Percentiles rank a stretch among this genome's conserved stretches.
These are phyloP conservation scores for Pseudogymnoascus sp. DNA, from an alignment of 2,329 filamentous ascomycete genomes.

Conservation along the genomic window DNA sequence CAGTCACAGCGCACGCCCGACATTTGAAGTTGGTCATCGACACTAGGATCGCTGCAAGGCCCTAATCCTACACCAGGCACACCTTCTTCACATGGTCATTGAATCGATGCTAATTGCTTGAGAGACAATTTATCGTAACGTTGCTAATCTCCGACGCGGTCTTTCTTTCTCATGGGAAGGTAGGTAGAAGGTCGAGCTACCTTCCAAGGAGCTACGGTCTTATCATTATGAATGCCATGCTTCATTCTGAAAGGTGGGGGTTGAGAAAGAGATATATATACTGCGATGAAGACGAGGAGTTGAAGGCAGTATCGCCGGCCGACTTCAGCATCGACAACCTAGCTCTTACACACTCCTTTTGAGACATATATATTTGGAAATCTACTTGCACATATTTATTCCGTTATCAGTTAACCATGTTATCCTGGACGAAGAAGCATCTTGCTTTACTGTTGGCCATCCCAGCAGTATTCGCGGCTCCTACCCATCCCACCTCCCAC, in stretches of 20 bases:
- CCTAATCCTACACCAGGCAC: not conserved
- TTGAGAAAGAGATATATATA: not conserved
- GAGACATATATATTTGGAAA: not conserved
- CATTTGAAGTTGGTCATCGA: not conserved
- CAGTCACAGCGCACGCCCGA: not conserved
- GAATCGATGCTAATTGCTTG: not conserved
- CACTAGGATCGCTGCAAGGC: not conserved
- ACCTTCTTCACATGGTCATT: not conserved
- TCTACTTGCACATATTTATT: not conserved
- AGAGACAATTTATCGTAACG: not conserved
- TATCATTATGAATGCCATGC: not conserved
- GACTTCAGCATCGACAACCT: slow-evolving; percentile 5
- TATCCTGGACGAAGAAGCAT: slow-evolving; percentile 8
- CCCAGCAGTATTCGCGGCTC: not conserved
- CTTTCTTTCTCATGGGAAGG: not conserved
- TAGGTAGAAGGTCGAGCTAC: not conserved
- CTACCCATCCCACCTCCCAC: slow-evolving; percentile 1
- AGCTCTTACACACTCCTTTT: not conserved
- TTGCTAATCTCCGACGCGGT: not conserved
- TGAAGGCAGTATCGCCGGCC: not conserved
- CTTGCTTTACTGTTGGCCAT: not conserved
- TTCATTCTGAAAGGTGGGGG: not conserved
- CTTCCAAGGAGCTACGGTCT: not conserved
- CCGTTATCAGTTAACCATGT: not conserved
- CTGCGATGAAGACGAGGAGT: not conserved